phyloP scores from a whole-genome alignment of 768 basidiomycete species.

The Suillus subluteus region DNA sequence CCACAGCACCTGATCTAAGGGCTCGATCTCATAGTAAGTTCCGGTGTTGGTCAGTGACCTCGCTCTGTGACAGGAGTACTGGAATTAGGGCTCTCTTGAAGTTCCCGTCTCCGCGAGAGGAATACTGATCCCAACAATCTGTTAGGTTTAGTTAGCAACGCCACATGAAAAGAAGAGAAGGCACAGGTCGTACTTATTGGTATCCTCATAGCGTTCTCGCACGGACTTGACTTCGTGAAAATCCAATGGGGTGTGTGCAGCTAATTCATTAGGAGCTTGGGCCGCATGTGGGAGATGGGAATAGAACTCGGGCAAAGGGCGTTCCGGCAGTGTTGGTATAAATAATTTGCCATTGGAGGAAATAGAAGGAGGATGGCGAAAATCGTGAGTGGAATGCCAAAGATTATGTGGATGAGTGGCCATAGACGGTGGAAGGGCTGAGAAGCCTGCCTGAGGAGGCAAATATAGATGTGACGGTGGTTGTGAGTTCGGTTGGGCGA shows the following conservation, averaged over 20 bases:
- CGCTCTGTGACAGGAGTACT: constrained; percentile 1
- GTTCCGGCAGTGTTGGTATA: constrained; percentile 8
- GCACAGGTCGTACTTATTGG: constrained; percentile 56
- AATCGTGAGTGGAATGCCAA: constrained; percentile 9
- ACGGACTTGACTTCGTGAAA: constrained; percentile 50
- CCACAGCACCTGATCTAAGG: constrained; percentile 2
- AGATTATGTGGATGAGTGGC: constrained; percentile 7
- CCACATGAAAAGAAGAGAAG: constrained; percentile 4
- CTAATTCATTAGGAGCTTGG: constrained; percentile 3
- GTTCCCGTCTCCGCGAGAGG: constrained; percentile 55
- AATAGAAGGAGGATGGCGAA: constrained; percentile 5
- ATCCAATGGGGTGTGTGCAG: constrained; percentile 21
- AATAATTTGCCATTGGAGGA: constrained; percentile 12
- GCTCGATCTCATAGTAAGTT: constrained; percentile 6
- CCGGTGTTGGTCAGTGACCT: not conserved
- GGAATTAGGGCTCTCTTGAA: constrained; percentile 18
- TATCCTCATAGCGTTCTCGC: constrained; percentile 62
- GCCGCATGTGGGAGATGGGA: constrained; percentile 10
- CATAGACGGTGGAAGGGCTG: constrained; percentile 2
- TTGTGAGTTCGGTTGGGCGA: constrained; percentile 24
- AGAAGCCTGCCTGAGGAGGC: not conserved
- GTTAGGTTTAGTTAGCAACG: constrained; percentile 16
- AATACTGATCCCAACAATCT: constrained; percentile 70
- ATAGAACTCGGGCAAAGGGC: constrained; percentile 11
- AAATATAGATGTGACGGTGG: constrained; percentile 5